Conservation (phyloP, 495 filamentous ascomycete species). For the Hyphodiscus hymeniophilus region DNA sequence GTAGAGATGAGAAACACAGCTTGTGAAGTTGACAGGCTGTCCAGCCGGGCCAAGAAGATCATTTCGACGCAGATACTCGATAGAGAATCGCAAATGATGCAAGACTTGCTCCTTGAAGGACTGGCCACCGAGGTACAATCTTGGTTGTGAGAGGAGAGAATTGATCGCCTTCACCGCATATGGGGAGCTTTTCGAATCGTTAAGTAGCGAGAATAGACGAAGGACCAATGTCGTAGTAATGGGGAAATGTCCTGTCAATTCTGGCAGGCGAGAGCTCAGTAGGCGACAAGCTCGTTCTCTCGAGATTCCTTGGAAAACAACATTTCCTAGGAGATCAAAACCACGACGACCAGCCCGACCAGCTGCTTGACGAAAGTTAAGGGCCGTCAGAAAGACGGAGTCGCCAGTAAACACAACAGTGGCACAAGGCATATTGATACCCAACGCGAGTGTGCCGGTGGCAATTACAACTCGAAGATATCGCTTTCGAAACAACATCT, state of each 20-base stretch:
- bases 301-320: conserved; percentile 60
- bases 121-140: conserved; percentile 58
- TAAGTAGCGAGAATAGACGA: conserved; percentile 55
- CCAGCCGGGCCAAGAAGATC: conserved; percentile 50
- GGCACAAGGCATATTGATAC: conserved; percentile 82
- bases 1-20: conserved; percentile 58
- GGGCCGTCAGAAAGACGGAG: conserved; percentile 59
- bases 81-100: conserved; percentile 70
- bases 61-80: conserved; percentile 68
- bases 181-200: conserved; percentile 51
- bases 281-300: conserved; percentile 49
- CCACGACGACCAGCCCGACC: conserved; percentile 73
- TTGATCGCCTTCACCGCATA: conserved; percentile 55
- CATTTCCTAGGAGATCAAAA: conserved; percentile 73
- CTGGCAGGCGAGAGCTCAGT: conserved; percentile 61
- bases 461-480: conserved; percentile 67
- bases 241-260: conserved; percentile 70
- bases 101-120: conserved; percentile 54
- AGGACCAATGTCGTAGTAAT: conserved; percentile 66
- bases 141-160: conserved; percentile 57
- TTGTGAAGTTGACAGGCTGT: conserved; percentile 60
- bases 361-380: conserved; percentile 68
- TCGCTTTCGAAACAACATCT: conserved; percentile 67
- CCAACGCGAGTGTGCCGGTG: conserved; percentile 66
- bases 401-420: conserved; percentile 73